Evolutionary conservation across 345 rosid genomes (phyloP).

Genomic region (Turritis glabra): DNA sequence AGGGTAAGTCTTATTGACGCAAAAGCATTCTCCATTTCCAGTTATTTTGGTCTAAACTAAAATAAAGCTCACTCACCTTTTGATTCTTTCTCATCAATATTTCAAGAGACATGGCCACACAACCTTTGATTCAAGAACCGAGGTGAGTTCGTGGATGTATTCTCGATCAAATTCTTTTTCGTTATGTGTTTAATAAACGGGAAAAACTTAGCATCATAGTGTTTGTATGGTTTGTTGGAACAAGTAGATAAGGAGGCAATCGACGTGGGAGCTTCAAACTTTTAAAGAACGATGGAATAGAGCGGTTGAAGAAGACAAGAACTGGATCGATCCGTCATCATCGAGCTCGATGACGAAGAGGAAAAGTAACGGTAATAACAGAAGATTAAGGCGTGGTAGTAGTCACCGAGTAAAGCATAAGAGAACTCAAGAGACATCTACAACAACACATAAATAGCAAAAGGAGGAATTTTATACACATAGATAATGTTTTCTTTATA

Average conservation of each 20-base stretch:
- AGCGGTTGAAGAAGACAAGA: slow-evolving; percentile 66
- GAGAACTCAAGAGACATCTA: slow-evolving; percentile 24
- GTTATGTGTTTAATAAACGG: background rate
- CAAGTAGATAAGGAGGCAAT: slow-evolving; percentile 87
- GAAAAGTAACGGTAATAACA: slow-evolving; percentile 33
- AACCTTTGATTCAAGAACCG: slow-evolving; percentile 52
- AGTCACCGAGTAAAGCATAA: slow-evolving; percentile 23
- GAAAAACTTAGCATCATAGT: background rate
- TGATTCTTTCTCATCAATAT: background rate
- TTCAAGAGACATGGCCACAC: slow-evolving; percentile 45
- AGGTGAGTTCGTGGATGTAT: slow-evolving; percentile 47
- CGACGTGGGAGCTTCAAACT: slow-evolving; percentile 75
- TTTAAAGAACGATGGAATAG: slow-evolving; percentile 78
- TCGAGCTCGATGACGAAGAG: slow-evolving; percentile 22
- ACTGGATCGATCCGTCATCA: slow-evolving; percentile 70
- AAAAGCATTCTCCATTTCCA: background rate
- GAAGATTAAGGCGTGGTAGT: slow-evolving; percentile 31
- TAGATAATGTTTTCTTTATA: background rate
- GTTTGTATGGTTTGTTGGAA: slow-evolving; percentile 13
- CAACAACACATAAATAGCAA: slow-evolving; percentile 23
- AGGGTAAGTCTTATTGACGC: slow-evolving; percentile 4
- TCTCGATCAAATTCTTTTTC: background rate
- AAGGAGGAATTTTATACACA: slow-evolving; percentile 4
- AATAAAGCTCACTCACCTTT: slow-evolving; percentile 4
- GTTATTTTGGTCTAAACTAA: background rate